Evolutionary conservation across 257 asterid genomes (phyloP).

Genomic region (Solanum paucissectum): DNA sequence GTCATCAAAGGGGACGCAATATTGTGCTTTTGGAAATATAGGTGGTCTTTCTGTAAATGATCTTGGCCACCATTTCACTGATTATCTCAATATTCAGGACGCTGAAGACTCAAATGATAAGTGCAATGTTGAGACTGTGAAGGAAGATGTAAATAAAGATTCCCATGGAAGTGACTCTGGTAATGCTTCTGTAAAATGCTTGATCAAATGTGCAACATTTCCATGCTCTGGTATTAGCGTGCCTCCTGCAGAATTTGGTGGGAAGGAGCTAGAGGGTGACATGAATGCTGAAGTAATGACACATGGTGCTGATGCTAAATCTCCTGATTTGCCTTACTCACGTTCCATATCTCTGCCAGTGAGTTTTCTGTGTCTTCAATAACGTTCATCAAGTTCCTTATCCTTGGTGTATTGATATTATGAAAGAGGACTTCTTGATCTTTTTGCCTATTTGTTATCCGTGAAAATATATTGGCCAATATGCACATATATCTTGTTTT

Average conservation of each 20-base stretch:
- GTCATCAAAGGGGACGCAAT: constrained; percentile 6
- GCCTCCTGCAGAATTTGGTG: neutral
- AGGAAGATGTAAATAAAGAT: constrained; percentile 9
- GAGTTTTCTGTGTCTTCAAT: constrained; percentile 10
- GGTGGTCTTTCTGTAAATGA: constrained; percentile 14
- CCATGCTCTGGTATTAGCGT: neutral
- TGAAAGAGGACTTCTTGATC: neutral
- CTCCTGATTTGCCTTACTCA: constrained; percentile 11
- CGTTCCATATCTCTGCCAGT: constrained; percentile 20
- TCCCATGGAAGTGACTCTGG: neutral
- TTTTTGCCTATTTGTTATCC: neutral
- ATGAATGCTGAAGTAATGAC: constrained; percentile 1
- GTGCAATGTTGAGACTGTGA: neutral
- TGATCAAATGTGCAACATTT: constrained; percentile 9
- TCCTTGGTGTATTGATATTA: neutral
- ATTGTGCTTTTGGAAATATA: neutral
- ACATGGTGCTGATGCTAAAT: constrained; percentile 1
- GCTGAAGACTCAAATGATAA: neutral
- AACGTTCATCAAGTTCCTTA: neutral
- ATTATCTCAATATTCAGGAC: constrained; percentile 11
- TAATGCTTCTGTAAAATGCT: constrained; percentile 4
- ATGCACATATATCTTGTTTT: neutral
- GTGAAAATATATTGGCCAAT: neutral
- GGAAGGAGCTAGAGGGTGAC: constrained; percentile 1
- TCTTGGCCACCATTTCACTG: constrained; percentile 20